Base-by-base conservation (phyloP, 495 filamentous ascomycete genomes). In the Bacidia gigantensis region DNA sequence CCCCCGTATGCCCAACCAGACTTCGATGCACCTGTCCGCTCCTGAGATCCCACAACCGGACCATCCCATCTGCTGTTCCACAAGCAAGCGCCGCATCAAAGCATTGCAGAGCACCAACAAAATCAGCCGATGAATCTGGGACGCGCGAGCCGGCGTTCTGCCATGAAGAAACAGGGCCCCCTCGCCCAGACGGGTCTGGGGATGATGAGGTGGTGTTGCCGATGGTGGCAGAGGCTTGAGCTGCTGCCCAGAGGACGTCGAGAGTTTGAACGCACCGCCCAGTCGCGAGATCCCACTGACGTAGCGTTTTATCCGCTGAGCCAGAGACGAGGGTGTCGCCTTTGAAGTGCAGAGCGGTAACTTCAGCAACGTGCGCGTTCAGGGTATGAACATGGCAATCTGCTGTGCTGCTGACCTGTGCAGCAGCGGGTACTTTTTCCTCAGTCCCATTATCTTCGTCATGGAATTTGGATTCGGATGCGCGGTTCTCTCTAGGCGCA, bases 51-150 rank as follows among this genome's bases (percentile, higher is more conserved):
- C 92, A 99, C 14, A 99, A 69, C 42, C 92, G 77, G 26, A 99
- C 89, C 87, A 97, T 95, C 21, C 92, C 93, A 62, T 99, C 92
- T 1, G 92, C 92, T 11, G 92, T 99, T 53, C 92, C 92, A 60
- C 93, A 97, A n/a, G 92, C 92, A 52, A 99, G 73, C 7, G 92
- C 92, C 14, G 92, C 88, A 67, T 97, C 92, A 63, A 97, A 99
- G 54, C 92, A 92, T 65, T 99, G 92, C 44, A 99, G 61, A 0
- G 92, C 84, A 29, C 92, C 92, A 21, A 99, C 89, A 66, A 99
- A 99, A 58, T 95, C 87, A 1, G 89, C 87, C 17, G 81, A 78
- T 5, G 76, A 74, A 65, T 85, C 80, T 25, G 80, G 72, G 39
- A 73, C 54, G 38, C 79, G 75, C 49, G 66, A 64, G 40, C 68